phyloP scores from a whole-genome alignment of 805 yeast genomes.

The Novakomyces olei region DNA sequence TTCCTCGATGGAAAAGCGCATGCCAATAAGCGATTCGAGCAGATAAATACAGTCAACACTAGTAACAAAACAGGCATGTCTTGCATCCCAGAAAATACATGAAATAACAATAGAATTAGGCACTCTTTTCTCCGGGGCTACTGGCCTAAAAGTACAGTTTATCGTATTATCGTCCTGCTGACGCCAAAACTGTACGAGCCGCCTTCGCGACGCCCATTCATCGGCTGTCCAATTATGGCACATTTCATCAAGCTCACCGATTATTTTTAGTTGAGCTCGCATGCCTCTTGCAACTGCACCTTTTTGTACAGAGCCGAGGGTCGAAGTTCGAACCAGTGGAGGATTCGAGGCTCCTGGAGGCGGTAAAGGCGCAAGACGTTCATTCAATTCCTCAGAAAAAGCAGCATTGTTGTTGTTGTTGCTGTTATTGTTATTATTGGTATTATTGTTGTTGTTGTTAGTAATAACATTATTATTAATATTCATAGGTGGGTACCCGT shows the following conservation, averaged over 20 bases:
- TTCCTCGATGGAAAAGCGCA: constrained; percentile 41
- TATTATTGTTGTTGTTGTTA: too few species aligned
- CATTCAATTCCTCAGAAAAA: too few species aligned
- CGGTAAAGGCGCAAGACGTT: too few species aligned
- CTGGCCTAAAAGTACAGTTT: constrained; percentile 20
- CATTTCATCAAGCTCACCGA: constrained; percentile 17
- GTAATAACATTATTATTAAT: too few species aligned
- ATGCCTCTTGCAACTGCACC: too few species aligned
- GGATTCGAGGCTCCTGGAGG: too few species aligned
- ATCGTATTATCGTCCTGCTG: constrained; percentile 11
- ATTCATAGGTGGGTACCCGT: too few species aligned
- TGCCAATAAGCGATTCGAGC: constrained; percentile 31
- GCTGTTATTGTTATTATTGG: too few species aligned
- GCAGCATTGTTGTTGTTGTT: too few species aligned
- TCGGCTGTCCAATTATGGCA: constrained; percentile 25
- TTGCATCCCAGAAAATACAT: constrained; percentile 36
- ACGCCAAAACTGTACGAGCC: constrained; percentile 24
- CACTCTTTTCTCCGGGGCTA: constrained; percentile 18
- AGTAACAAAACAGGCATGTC: constrained; percentile 31
- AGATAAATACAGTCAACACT: constrained; percentile 40
- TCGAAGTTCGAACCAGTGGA: too few species aligned
- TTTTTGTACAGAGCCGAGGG: too few species aligned
- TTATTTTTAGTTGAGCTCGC: constrained; percentile 14
- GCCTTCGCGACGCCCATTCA: constrained; percentile 22
- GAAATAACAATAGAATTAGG: constrained; percentile 27